Evolutionary conservation across 2,329 filamentous ascomycete species (phyloP).

Genomic region (Talaromyces sp.): DNA sequence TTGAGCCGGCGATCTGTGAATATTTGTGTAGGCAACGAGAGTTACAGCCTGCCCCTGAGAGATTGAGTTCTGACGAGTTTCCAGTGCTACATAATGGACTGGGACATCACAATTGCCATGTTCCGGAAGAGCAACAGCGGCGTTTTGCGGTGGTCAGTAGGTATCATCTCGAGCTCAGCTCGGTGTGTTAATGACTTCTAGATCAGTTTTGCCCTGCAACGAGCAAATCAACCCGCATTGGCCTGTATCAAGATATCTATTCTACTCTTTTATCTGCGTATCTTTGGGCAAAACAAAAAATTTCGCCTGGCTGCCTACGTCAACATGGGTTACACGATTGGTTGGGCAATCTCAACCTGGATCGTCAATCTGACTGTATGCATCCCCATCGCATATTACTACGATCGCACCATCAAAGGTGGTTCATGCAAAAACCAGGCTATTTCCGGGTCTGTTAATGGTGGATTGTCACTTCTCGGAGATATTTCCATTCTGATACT

Average conservation of each 20-base stretch:
- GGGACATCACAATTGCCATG: conserved; percentile 1
- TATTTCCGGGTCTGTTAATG: conserved; percentile 1
- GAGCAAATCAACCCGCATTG: not conserved
- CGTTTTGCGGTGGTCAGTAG: conserved; percentile 3
- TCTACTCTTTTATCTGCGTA: not conserved
- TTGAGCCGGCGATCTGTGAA: conserved; percentile 6
- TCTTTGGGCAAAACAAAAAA: not conserved
- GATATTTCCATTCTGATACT: not conserved
- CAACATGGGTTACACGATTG: not conserved
- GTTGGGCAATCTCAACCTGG: conserved; percentile 5
- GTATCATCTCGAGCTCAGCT: not conserved
- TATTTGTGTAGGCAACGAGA: not conserved
- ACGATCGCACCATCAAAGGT: conserved; percentile 1
- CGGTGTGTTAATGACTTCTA: not conserved
- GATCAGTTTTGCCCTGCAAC: conserved; percentile 1
- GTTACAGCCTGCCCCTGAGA: not conserved
- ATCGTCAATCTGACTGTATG: conserved; percentile 2
- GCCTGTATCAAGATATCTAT: conserved; percentile 3
- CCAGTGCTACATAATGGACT: not conserved
- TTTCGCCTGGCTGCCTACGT: not conserved
- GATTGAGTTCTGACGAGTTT: not conserved
- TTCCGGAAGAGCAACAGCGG: not conserved
- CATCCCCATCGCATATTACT: not conserved
- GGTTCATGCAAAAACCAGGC: conserved; percentile 3
- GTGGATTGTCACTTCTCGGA: not conserved